Evolutionary conservation across 75 land plant genomes (phyloP), one percentile per base, ranked within the genome.

Genomic region (Larix kaempferi): DNA sequence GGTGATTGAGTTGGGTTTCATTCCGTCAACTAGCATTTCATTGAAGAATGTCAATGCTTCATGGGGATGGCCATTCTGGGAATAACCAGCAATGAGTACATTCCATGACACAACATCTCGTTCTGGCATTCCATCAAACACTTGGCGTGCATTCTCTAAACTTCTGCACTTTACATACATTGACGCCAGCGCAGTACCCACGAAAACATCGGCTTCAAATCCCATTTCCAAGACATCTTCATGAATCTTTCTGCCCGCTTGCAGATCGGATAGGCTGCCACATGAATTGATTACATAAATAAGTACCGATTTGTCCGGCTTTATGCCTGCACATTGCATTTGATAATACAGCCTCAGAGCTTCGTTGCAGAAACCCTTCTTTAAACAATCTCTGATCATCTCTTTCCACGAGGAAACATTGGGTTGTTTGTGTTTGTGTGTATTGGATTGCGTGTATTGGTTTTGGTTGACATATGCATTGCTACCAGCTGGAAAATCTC

Each of bases 31-130:
- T 54, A 55, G 67, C 77, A 86, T 58, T 44, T 80, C 79, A 27
- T 57, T n/a, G 56, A 81, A 86, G 12, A 86, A 58, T 13, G 78
- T 55, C 61, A 86, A 64, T 41, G 86, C 86, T 39, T 74, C 27
- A 63, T 82, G 78, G 78, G 76, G 79, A 26, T 77, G 83, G 75
- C 76, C 80, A 14, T 86, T 74, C 59, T 86, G 86, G 1, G 85
- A 86, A 72, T 80, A 86, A 1, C 88, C 90, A 15, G 83, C 49
- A 75, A 91, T 86, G 10, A 91, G 54, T 1, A 88, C 78, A 26
- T 83, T 88, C 90, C 90, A 91, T 2, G 82, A 63, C n/a, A 89
- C 84, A 49, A 80, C 73, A 66, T 80, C 82, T 79, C 83, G 83
- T 16, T 12, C 58, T 8, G 80, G 39, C 27, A 81, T 82, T 44